phyloP scores from a whole-genome alignment of 2,329 filamentous ascomycete species.

The Colletotrichum theobromicola region DNA sequence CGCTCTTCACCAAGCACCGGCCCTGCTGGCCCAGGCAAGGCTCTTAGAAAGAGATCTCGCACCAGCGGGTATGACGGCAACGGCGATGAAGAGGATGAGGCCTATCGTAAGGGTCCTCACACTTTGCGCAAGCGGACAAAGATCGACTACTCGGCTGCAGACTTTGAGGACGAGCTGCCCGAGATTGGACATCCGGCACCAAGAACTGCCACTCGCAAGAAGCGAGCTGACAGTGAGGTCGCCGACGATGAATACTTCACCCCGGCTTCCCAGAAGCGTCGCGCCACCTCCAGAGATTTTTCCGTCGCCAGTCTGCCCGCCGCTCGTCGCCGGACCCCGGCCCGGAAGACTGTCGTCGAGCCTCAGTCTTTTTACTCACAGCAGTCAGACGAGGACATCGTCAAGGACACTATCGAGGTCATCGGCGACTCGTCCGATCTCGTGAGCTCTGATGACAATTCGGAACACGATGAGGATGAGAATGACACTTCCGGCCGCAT shows the following conservation, averaged over 20 bases:
- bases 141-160: constrained; percentile 62
- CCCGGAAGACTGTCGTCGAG: constrained; percentile 40
- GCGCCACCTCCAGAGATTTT: constrained; percentile 22
- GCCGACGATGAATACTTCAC: constrained; percentile 18
- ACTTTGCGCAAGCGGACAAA: constrained; percentile 61
- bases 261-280: constrained; percentile 6
- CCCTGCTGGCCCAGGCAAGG: constrained; percentile 1
- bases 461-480: constrained; percentile 18
- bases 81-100: constrained; percentile 51
- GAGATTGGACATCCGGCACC: constrained; percentile 26
- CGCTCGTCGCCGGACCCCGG: constrained; percentile 42
- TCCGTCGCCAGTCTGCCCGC: constrained; percentile 2
- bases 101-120: constrained; percentile 62
- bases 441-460: constrained; percentile 34
- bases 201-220: constrained; percentile 31
- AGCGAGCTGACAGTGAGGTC: constrained; percentile 30
- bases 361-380: constrained; percentile 8
- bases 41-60: constrained; percentile 19
- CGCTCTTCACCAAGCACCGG: constrained; percentile 8
- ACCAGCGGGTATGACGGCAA: constrained; percentile 7
- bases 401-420: constrained; percentile 64
- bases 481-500: background rate
- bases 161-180: constrained; percentile 52
- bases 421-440: constrained; percentile 41
- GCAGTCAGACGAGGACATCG: constrained; percentile 45